Evolutionary conservation across 352 stramenopile species (phyloP), one percentile per base, ranked within the genome.

Genomic region (Pythium chondricola): DNA sequence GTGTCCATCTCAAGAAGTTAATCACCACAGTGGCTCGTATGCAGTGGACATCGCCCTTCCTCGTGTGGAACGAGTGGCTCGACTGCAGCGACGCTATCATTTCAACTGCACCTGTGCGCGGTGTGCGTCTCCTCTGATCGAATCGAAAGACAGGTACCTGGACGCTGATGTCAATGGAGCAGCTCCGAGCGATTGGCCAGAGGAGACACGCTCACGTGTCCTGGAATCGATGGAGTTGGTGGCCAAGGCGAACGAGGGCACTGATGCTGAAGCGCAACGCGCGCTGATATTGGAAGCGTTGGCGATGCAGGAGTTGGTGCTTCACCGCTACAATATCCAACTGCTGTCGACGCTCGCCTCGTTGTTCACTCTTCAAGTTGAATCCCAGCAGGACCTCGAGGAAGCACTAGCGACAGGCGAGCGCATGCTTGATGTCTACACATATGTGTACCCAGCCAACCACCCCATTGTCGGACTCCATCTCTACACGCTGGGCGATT

Each of bases 391-490:
- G 13, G 26, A 65, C 6, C 21, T n/a, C 6, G 29, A 48, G 2
- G 51, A 61, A 27, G 74, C 74, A 7, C 33, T 75, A 29, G 25
- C 14, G 22, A 69, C 67, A 13, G 78, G 73, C 18, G 65, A 76
- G 31, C 30, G 40, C 5, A 82, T 89, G 35, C 43, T 78, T n/a
- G 42, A 60, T 22, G 82, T 87, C 18, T 89, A 89, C 63, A 45
- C 63, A 52, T 59, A 55, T 25, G 61, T 85, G 31, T 89, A 89
- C 43, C 58, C 60, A 21, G n/a, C 24, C 20, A 80, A 71, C 43
- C 78, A 89, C 47, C 68, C 78, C 10, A 74, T 89, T 57, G 59
- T 60, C 0, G 75, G 71, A 1, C 56, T 89, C 22, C 77, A 89
- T 48, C 32, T 79, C 26, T 86, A 84, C 52, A 86, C 77, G 3